Evolutionary conservation across 2,329 filamentous ascomycete species (phyloP), one percentile per base, ranked within the genome.

Genomic region (Spiromastix sp.): DNA sequence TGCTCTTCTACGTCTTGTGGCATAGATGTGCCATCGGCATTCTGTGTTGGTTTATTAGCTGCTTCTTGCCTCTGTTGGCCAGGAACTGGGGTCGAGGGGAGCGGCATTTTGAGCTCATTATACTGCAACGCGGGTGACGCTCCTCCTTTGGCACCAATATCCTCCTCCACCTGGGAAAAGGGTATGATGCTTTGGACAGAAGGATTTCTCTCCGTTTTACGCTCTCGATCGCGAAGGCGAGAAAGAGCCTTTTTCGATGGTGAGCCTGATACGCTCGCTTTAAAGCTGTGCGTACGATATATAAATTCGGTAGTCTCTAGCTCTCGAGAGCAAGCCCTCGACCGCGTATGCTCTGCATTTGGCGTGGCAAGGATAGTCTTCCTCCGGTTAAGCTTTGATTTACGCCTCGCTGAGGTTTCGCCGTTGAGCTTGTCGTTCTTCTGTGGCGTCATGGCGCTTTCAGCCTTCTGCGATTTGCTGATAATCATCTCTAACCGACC

Each of bases 161-260:
- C 41, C 19, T 40, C 44, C 21, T 50, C 41, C 7, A 61, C 36
- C 26, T 43, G 46, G 3, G 55, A 51, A 31, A 60, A 61, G 2
- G 58, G 52, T 7, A 55, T 45, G 19, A 61, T 60, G 13, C 16
- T n/a, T 4, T 25, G 18, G 10, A 10, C 13, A 2, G 24, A 38
- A 3, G 19, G 26, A 13, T 21, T 21, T 25, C 20, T 7, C 3
- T 12, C 11, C 8, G 15, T 25, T 13, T 24, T 26, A 4, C n/a
- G 18, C 3, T 13, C 25, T 12, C 37, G 32, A 26, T 28, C 30
- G 10, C 13, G 18, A 16, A 27, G 30, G 18, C 29, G 30, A 4
- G 21, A 20, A 17, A 24, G 17, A 4, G 29, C 30, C 3, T 36
- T 15, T 19, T 24, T 38, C 15, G 30, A 12, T 16, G 38, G 31